Evolutionary conservation across 371 early-diverging fungal species (phyloP), one percentile per base, ranked within the genome.

Genomic region (Mucor racemosus): DNA sequence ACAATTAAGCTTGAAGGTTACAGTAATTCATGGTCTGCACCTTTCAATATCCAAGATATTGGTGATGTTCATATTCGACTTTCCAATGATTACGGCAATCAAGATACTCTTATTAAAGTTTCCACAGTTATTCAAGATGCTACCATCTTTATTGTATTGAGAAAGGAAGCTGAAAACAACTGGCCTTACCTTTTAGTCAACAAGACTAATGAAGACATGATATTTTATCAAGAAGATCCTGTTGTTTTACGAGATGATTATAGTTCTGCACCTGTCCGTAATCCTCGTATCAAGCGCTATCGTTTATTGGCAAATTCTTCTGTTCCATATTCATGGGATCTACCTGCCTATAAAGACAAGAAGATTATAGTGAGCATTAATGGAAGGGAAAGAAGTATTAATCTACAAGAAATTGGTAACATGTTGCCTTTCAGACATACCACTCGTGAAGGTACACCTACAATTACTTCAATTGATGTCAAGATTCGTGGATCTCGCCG

Each of bases 101-200:
- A 81, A 11, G 84, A 88, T 19, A 81, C 90, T 19, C 78, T 99
- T 35, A 80, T 98, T 31, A 84, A 93, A 8, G 88, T 92, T 5
- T 88, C 94, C 17, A 85, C 93, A 31, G 65, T 90, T 9, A 72
- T 98, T 64, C 92, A 97, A 59, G 91, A 91, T 36, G 96, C 99
- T 0, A 95, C 95, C 1, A 78, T 99, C 15, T 97, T 96, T 74
- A 89, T 99, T 39, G 74, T 92, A 0, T 77, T 97, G 54, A 85
- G 87, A 48, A 86, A 88, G 44, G 94, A 94, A 71, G 84, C 86
- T 34, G 62, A 69, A 9, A 87, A 89, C 5, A 81, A 88, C 60
- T 99, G 99, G 99, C 99, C 98, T 13, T 96, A 91, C 65, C 78
- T 90, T 10, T 86, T 99, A 53, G 93, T 94, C 35, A 98, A 98